Percentiles rank a stretch among this genome's conserved stretches.
Evolutionary conservation across 129 eudicot genomes (phyloP).

Genomic region (Chrysanthemum makinoi): DNA sequence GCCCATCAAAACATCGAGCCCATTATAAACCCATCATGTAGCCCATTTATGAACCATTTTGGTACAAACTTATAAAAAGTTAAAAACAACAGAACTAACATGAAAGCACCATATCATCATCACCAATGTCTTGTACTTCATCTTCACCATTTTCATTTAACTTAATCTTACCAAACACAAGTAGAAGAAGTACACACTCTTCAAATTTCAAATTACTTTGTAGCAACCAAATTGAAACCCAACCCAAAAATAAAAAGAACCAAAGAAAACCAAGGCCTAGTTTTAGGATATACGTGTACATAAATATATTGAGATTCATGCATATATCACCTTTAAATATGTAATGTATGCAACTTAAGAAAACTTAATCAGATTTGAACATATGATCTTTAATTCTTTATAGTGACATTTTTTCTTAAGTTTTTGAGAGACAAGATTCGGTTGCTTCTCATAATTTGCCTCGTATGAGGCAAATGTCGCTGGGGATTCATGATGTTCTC

Average conservation of each 20-base stretch:
- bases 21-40: no score
- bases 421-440: no score
- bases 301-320: no score
- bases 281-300: conserved; percentile 19
- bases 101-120: conserved; percentile 18
- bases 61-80: not conserved
- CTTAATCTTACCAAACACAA: conserved; percentile 14
- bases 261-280: conserved; percentile 87
- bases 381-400: no score
- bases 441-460: no score
- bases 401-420: no score
- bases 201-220: conserved; percentile 22
- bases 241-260: conserved; percentile 43
- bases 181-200: not conserved
- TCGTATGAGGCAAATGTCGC: no score
- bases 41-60: not conserved
- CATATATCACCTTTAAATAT: no score
- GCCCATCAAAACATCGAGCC: no score
- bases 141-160: conserved; percentile 33
- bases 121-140: conserved; percentile 17
- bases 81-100: not conserved
- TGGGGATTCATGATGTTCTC: no score
- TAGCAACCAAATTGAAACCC: conserved; percentile 35
- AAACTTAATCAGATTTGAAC: no score
- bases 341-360: no score